phyloP scores from a whole-genome alignment of 495 filamentous ascomycete genomes.

The Chaetomidium leptoderma region DNA sequence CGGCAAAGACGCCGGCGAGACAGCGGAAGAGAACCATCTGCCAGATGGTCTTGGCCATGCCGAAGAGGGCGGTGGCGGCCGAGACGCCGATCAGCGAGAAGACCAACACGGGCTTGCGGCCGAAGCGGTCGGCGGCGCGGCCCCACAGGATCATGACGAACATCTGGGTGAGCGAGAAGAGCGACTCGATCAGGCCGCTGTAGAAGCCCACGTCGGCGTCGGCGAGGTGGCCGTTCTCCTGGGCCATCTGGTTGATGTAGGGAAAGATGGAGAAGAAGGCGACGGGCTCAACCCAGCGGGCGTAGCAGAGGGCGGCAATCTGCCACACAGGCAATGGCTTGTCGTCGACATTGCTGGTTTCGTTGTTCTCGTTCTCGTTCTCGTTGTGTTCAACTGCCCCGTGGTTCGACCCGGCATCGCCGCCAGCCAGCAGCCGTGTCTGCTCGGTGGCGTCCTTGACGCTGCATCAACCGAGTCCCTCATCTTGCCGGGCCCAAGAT shows the following conservation, averaged over 20 bases:
- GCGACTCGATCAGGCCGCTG: constrained; percentile 65
- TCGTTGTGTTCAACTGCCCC: constrained; percentile 1
- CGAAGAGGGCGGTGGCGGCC: constrained; percentile 56
- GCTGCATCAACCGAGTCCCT: neutral
- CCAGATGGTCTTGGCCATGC: constrained; percentile 53
- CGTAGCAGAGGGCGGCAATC: constrained; percentile 62
- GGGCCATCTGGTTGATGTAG: constrained; percentile 68
- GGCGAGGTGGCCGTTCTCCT: constrained; percentile 52
- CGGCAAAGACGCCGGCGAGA: constrained; percentile 62
- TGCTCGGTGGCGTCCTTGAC: constrained; percentile 27
- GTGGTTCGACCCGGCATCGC: constrained; percentile 9
- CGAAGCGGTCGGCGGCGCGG: constrained; percentile 57
- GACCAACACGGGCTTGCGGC: constrained; percentile 64
- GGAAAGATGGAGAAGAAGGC: constrained; percentile 74
- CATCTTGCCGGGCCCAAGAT: constrained; percentile 12
- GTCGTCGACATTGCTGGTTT: constrained; percentile 24
- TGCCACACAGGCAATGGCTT: constrained; percentile 55
- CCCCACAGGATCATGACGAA: constrained; percentile 56
- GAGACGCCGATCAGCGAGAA: constrained; percentile 57
- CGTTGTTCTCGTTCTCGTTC: constrained; percentile 21
- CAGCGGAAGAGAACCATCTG: constrained; percentile 67
- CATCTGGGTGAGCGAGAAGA: constrained; percentile 66
- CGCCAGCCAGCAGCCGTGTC: constrained; percentile 36
- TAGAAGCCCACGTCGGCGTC: constrained; percentile 66
- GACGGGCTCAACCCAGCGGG: constrained; percentile 65